Percentiles rank a stretch among this genome's conserved stretches.
phyloP scores from a whole-genome alignment of 495 filamentous ascomycete genomes.

The Xylaria nigripes region DNA sequence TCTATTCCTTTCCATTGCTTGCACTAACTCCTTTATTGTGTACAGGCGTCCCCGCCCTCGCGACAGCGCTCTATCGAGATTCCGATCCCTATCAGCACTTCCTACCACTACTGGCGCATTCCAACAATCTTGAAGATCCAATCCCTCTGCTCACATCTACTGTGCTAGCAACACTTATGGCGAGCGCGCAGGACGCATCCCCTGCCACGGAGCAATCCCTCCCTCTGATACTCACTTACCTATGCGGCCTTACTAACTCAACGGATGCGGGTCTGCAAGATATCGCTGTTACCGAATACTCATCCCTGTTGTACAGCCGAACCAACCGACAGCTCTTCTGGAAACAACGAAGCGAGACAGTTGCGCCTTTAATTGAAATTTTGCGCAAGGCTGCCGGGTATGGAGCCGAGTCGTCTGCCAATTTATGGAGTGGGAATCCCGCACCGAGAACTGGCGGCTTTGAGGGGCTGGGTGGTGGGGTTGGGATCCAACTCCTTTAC shows the following conservation, averaged over 20 bases:
- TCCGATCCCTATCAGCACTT: slow-evolving; percentile 76
- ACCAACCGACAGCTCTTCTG: slow-evolving; percentile 79
- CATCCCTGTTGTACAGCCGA: slow-evolving; percentile 68
- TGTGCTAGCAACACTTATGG: slow-evolving; percentile 75
- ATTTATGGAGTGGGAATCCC: slow-evolving; percentile 51
- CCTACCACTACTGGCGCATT: slow-evolving; percentile 74
- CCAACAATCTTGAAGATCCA: slow-evolving; percentile 71
- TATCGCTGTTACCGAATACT: slow-evolving; percentile 88
- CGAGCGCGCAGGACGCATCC: slow-evolving; percentile 53
- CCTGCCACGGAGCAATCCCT: slow-evolving; percentile 57
- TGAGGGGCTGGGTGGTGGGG: slow-evolving; percentile 66
- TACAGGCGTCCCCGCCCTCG: slow-evolving; percentile 69
- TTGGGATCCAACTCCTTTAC: slow-evolving; percentile 90
- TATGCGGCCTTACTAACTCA: slow-evolving; percentile 68
- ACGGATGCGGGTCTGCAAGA: slow-evolving; percentile 83
- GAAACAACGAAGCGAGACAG: slow-evolving; percentile 73
- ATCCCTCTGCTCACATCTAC: slow-evolving; percentile 85
- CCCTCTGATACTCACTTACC: slow-evolving; percentile 77
- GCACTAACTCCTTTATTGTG: slow-evolving; percentile 13
- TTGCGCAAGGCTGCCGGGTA: slow-evolving; percentile 70
- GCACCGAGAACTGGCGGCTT: slow-evolving; percentile 43
- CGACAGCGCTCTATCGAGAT: slow-evolving; percentile 63
- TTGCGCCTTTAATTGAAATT: slow-evolving; percentile 74
- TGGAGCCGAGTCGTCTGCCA: slow-evolving; percentile 54
- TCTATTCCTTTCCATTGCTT: not conserved